Base-by-base conservation (phyloP, 2,329 filamentous ascomycete species). In the Truncatella angustata region DNA sequence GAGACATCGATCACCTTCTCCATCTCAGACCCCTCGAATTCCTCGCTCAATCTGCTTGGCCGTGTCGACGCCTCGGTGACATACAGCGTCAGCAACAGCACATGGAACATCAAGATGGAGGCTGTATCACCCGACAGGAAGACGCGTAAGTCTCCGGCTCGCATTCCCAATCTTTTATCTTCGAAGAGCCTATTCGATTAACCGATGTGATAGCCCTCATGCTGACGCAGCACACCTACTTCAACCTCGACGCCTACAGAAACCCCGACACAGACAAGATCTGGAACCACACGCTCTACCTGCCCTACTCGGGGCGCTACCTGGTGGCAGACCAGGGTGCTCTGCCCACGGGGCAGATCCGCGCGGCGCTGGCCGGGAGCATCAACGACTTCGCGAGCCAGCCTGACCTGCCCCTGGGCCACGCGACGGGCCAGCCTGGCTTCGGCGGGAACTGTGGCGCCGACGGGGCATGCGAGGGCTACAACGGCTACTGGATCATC, bases 361-460 rank as follows among this genome's bases (percentile, higher is more conserved):
- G 79, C 24, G 75, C 76, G 3, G 83, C 82, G 54, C 65, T 70
- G 49, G 67, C 76, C 12, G 75, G 78, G 51, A 78, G 77, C 35
- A 80, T 89, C 61, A 83, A 86, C 63, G 81, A 85, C 65, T 84
- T 87, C 70, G 88, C 87, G 71, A 85, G 81, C 18, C 60, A 71
- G 14, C 75, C 83, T 4, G 85, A 84, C 66, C 48, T 75, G 45
- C 72, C 81, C 46, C 70, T 91, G 30, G 87, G 88, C 28, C 76
- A 82, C 57, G 81, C 87, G 55, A 72, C 81, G 36, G 68, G 74
- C 48, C 71, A 79, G 44, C 73, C 80, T 1, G 76, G 74, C 11
- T 80, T 87, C 48, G 60, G 73, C 2, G 84, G 82, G 18, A 84
- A 88, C 64, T 91, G 88, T 68, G 73, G 73, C 39, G 71, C 68